Percentiles rank a stretch among this genome's conserved stretches.
These are phyloP conservation scores for Mycena haematopus DNA, from an alignment of 768 basidiomycete species.

Conservation along the genomic window DNA sequence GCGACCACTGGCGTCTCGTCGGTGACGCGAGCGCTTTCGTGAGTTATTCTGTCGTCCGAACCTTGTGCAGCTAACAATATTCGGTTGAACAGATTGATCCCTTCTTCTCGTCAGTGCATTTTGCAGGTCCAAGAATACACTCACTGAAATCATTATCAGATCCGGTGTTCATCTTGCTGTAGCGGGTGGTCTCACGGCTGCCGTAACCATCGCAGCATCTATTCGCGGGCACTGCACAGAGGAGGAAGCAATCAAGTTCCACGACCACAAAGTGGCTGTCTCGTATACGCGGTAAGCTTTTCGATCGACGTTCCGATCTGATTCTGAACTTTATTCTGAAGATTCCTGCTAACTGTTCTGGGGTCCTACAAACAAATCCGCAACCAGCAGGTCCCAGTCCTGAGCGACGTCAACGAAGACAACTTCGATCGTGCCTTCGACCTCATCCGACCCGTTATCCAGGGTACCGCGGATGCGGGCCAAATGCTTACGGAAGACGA, in stretches of 20 bases:
- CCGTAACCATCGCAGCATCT: conserved; percentile 23
- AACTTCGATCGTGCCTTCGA: conserved; percentile 50
- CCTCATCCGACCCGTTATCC: conserved; percentile 57
- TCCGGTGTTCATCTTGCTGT: conserved; percentile 25
- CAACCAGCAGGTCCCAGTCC: conserved; percentile 39
- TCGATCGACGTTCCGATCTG: not conserved
- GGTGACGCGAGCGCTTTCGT: conserved; percentile 36
- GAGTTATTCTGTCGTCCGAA: not conserved
- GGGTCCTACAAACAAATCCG: conserved; percentile 52
- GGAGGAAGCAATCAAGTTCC: conserved; percentile 20
- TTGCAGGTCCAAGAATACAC: not conserved
- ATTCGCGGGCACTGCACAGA: conserved; percentile 21
- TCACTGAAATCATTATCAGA: not conserved
- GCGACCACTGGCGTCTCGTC: conserved; percentile 39
- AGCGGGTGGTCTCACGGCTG: conserved; percentile 23
- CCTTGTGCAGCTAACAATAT: not conserved
- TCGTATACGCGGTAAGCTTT: conserved; percentile 27
- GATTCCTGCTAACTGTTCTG: conserved; percentile 46
- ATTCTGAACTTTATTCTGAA: conserved; percentile 11
- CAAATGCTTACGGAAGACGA: conserved; percentile 53
- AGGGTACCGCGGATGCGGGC: conserved; percentile 59
- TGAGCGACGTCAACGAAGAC: conserved; percentile 44
- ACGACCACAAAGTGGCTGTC: conserved; percentile 24
- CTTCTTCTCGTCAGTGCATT: conserved; percentile 18
- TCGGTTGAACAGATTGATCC: conserved; percentile 18